Evolutionary conservation across 2,329 filamentous ascomycete genomes (phyloP).

Genomic region (Parascedosporium putredinis): DNA sequence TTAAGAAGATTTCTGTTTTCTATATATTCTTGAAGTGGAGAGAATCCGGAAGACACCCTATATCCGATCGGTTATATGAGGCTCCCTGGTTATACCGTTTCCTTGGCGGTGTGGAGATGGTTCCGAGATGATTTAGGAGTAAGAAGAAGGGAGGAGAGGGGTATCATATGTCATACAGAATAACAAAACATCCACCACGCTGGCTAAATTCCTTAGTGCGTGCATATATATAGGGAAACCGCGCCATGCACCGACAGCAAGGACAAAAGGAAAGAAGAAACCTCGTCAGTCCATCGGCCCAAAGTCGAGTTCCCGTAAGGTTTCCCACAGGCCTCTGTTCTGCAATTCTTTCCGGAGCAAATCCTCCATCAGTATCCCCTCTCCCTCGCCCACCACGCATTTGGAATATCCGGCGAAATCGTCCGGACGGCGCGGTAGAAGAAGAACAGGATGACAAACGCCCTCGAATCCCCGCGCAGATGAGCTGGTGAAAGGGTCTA

Average conservation of each 20-base stretch:
- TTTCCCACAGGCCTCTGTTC: conserved; percentile 9
- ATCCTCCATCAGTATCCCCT: conserved; percentile 15
- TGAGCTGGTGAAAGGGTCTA: conserved; percentile 16
- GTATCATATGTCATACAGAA: neutral
- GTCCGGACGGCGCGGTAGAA: conserved; percentile 16
- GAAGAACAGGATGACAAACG: conserved; percentile 18
- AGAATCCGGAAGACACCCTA: neutral
- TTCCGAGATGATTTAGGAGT: too few species aligned
- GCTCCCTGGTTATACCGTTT: too few species aligned
- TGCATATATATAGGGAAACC: too few species aligned
- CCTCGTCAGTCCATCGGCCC: neutral
- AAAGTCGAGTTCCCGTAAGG: neutral
- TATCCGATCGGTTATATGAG: too few species aligned
- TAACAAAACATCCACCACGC: neutral
- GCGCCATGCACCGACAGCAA: too few species aligned
- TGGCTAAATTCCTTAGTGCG: neutral
- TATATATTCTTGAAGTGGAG: neutral
- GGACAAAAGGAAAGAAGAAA: too few species aligned
- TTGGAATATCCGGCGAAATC: conserved; percentile 12
- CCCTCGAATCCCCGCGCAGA: conserved; percentile 16
- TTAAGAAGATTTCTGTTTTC: too few species aligned
- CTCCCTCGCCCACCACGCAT: conserved; percentile 17
- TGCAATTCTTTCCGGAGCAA: conserved; percentile 13
- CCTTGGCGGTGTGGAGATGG: too few species aligned
- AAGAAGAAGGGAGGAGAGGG: neutral